Evolutionary conservation across 306 rosid species (phyloP).

Genomic region (Ormosia semicastrata): DNA sequence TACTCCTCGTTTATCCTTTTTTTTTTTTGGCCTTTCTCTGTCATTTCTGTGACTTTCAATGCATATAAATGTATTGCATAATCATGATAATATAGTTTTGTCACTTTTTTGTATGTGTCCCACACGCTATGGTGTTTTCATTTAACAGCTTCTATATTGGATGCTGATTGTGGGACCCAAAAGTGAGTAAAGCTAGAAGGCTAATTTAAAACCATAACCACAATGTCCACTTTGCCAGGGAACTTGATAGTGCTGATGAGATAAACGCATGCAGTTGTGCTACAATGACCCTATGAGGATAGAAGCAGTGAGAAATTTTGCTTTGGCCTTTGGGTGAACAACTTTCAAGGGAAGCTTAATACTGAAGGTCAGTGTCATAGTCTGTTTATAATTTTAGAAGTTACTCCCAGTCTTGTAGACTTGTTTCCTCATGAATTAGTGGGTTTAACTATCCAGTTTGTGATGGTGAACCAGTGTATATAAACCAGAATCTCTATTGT

Average conservation of each 20-base stretch:
- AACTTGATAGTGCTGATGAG: conserved; percentile 28
- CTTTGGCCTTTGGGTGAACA: conserved; percentile 19
- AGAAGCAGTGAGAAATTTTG: conserved; percentile 13
- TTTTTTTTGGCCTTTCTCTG: background rate
- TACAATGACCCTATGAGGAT: background rate
- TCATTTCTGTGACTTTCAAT: background rate
- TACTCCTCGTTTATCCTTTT: background rate
- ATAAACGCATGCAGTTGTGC: conserved; percentile 19
- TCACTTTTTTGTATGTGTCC: conserved; percentile 32
- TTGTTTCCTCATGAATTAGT: conserved; percentile 8
- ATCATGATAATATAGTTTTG: conserved; percentile 21
- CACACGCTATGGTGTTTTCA: background rate
- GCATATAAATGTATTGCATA: conserved; percentile 5
- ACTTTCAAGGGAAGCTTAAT: conserved; percentile 4
- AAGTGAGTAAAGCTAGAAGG: background rate
- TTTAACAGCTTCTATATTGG: conserved; percentile 12
- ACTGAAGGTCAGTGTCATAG: conserved; percentile 23
- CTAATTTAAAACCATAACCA: background rate
- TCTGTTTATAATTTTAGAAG: background rate
- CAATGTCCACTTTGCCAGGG: conserved; percentile 30
- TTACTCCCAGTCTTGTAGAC: background rate
- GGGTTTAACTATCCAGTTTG: background rate
- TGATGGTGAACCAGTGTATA: background rate
- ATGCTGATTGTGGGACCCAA: conserved; percentile 25
- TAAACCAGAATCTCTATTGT: background rate